Evolutionary conservation across 2,329 filamentous ascomycete genomes (phyloP), one percentile per base, ranked within the genome.

Genomic region (Fusarium sp.): DNA sequence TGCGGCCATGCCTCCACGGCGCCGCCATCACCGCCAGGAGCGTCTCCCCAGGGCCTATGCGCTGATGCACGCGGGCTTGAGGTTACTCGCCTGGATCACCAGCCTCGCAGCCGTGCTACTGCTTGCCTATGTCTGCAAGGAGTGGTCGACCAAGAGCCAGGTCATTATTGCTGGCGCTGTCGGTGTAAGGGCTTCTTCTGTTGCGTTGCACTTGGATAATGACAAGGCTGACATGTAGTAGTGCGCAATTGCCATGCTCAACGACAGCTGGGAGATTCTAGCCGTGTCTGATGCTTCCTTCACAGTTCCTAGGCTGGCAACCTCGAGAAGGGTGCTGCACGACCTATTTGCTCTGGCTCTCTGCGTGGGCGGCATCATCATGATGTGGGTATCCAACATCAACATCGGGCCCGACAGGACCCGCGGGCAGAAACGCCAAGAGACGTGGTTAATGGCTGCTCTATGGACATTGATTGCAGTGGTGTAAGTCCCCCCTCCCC

Each of bases 191-290:
- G n/a, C n/a, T 71, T 39, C 5, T 15, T 8, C 10, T 15, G 38
- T 24, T 10, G 9, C 25, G 12, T 13, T 19, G 15, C 12, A 4
- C 11, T 22, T 15, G 7, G 8, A 34, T 41, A 24, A 24, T 32
- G 26, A 60, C 44, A 24, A 61, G 25, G 29, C 53, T 64, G 52
- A 60, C 49, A 39, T 43, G 32, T 25, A 28, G 24, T 10, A 76
- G 74, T 67, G 67, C 25, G 63, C 67, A 44, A 66, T 76, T 13
- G 71, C 76, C 24, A 66, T 77, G 52, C 70, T 78, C 61, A 75
- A 75, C 48, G 76, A 78, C 42, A 77, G 74, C 66, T 77, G 75
- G 75, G 74, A 77, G 36, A 69, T 73, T 39, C 51, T 73, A 42
- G 71, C 75, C 4, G 60, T 73, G 12, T 63, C 68, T 6, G 71